Base-by-base conservation (phyloP, 1,284 basidiomycete genomes). In the Malassezia caprae region DNA sequence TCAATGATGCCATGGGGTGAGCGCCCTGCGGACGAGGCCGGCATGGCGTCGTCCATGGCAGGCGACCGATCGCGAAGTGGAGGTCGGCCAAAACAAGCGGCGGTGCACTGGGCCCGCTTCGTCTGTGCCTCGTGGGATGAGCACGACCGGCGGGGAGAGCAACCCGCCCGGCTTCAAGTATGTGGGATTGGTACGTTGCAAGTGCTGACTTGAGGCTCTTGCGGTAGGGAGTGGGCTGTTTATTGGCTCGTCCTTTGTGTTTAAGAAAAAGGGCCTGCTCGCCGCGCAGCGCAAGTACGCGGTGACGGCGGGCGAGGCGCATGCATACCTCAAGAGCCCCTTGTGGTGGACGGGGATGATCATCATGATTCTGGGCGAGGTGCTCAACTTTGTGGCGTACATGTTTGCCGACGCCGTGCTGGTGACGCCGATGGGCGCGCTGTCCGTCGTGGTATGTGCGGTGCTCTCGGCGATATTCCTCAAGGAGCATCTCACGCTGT, bases 401-500 rank as follows among this genome's bases (percentile, higher is more conserved):
- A 86, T 88, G 8, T 90, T 91, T 69, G 84, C 89, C 23, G 86
- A 90, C 72, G 88, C 88, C 17, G 83, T 90, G 61, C 82, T 90
- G 49, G 88, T 88, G 81, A 93, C 90, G n/a, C 91, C 93, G 1
- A 82, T 98, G 66, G 93, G 93, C 42, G 90, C 91, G 3, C 82
- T 98, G 52, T 91, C 90, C 15, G 94, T 98, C 63, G 91, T 98
- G 67, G 82, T 96, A 62, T 93, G 87, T 67, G 93, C 93, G 32
- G 86, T 94, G 26, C 79, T 96, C 19, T 93, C 90, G 10, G 90
- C 89, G 41, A 81, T 94, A 67, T 87, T 96, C 77, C 83, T 96
- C 67, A 85, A 93, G 49, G 94, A 98, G 76, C 86, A 81, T 61
- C 82, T 98, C 49, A 67, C 68, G 6, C 43, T 65, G 23, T 73